A percentile compares a stretch with the other conserved stretches of the same genome.
Evolutionary conservation across 345 rosid species (phyloP).

Genomic region (Pugionium dolabratum): DNA sequence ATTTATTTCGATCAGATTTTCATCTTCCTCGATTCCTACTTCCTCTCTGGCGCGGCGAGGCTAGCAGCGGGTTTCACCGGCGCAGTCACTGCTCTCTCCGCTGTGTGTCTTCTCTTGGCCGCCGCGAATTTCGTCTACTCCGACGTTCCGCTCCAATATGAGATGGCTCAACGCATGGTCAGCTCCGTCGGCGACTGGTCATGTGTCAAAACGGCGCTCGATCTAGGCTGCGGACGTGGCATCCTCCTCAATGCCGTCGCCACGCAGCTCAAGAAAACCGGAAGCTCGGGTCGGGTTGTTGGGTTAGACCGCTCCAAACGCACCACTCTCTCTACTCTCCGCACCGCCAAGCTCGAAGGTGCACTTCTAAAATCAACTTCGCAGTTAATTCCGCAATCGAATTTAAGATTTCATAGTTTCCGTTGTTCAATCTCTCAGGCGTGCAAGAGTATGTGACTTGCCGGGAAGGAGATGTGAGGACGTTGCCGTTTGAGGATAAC

Average conservation of each 20-base stretch:
- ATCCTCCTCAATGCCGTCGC: slow-evolving; percentile 90
- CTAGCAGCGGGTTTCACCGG: slow-evolving; percentile 84
- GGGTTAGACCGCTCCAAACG: slow-evolving; percentile 86
- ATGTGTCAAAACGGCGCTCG: slow-evolving; percentile 78
- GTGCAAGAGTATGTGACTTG: slow-evolving; percentile 97
- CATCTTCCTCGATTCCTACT: slow-evolving; percentile 48
- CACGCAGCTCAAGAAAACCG: slow-evolving; percentile 88
- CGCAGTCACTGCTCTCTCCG: slow-evolving; percentile 72
- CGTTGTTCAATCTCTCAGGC: slow-evolving; percentile 42
- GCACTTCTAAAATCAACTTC: neutral
- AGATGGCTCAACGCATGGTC: slow-evolving; percentile 94
- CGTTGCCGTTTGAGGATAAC: slow-evolving; percentile 82
- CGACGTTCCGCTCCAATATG: slow-evolving; percentile 71
- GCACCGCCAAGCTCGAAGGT: slow-evolving; percentile 94
- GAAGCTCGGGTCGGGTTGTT: slow-evolving; percentile 94
- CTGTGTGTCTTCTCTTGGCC: slow-evolving; percentile 77
- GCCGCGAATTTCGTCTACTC: slow-evolving; percentile 90
- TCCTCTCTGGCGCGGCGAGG: slow-evolving; percentile 57
- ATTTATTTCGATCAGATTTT: slow-evolving; percentile 73
- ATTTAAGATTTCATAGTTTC: neutral
- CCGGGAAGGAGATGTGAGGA: slow-evolving; percentile 84
- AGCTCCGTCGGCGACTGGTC: slow-evolving; percentile 89
- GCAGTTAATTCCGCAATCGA: neutral
- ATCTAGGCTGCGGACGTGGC: slow-evolving; percentile 93
- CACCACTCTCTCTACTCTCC: slow-evolving; percentile 78